Evolutionary conservation across 2,329 filamentous ascomycete species (phyloP).

Genomic region (Thielaviopsis populi): DNA sequence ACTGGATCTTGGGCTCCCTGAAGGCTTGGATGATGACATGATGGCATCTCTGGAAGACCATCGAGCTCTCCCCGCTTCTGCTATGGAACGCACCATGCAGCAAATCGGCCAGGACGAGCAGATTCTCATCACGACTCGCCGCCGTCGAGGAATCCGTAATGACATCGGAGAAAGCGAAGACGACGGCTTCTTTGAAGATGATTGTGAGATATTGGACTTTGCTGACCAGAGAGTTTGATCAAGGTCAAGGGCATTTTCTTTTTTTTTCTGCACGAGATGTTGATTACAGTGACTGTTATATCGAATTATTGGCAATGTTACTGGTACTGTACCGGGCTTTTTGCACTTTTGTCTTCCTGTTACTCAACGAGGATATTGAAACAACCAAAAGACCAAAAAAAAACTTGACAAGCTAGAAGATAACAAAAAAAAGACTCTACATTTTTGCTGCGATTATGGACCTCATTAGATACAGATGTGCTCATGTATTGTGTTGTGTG

Average conservation of each 20-base stretch:
- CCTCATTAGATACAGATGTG: neutral
- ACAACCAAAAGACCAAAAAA: slow-evolving; percentile 6
- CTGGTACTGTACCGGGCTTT: neutral
- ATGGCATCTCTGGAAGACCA: slow-evolving; percentile 37
- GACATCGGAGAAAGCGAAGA: slow-evolving; percentile 27
- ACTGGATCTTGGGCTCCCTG: slow-evolving; percentile 37
- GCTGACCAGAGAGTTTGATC: slow-evolving; percentile 42
- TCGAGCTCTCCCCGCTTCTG: slow-evolving; percentile 44
- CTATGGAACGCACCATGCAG: slow-evolving; percentile 48
- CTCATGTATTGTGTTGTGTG: no score
- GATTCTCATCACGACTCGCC: slow-evolving; percentile 67
- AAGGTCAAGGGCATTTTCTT: neutral
- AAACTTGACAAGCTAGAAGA: slow-evolving; percentile 4
- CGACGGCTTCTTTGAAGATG: slow-evolving; percentile 79
- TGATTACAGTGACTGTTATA: neutral
- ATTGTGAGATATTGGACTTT: slow-evolving; percentile 83
- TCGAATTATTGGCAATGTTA: neutral
- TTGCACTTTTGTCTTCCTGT: neutral
- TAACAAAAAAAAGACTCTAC: slow-evolving; percentile 1
- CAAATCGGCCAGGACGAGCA: slow-evolving; percentile 52
- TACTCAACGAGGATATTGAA: neutral
- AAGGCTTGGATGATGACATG: slow-evolving; percentile 37
- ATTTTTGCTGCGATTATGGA: neutral
- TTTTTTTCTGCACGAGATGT: neutral
- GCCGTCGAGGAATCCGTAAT: slow-evolving; percentile 41